phyloP scores from a whole-genome alignment of 164 flowering plant genomes.

The Vitis cinerea region DNA sequence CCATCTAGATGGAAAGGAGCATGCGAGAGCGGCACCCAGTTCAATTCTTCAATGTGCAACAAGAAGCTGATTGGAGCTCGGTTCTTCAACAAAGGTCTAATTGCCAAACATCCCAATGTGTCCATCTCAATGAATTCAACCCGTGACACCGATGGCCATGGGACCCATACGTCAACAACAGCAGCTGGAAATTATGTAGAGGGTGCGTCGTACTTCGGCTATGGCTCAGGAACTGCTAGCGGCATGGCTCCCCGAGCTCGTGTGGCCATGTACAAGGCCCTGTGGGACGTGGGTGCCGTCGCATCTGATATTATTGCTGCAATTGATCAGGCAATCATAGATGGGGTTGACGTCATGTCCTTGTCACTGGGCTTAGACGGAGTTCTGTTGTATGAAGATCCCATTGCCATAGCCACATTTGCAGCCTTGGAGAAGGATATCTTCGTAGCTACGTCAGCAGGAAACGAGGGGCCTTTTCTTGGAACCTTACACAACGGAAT shows the following conservation, averaged over 20 bases:
- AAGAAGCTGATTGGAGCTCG: slow-evolving; percentile 74
- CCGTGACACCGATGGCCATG: slow-evolving; percentile 70
- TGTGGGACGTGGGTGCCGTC: slow-evolving; percentile 41
- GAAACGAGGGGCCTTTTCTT: slow-evolving; percentile 60
- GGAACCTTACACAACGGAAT: slow-evolving; percentile 53
- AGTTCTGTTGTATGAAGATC: slow-evolving; percentile 45
- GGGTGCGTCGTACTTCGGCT: slow-evolving; percentile 55
- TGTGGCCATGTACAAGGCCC: slow-evolving; percentile 71
- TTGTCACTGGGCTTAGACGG: slow-evolving; percentile 53
- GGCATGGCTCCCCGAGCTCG: slow-evolving; percentile 68
- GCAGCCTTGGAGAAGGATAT: slow-evolving; percentile 61
- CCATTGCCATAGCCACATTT: slow-evolving; percentile 65
- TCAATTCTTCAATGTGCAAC: slow-evolving; percentile 65
- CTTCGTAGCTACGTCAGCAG: slow-evolving; percentile 66
- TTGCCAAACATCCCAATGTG: slow-evolving; percentile 33
- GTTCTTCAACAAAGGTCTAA: slow-evolving; percentile 58
- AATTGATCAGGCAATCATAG: slow-evolving; percentile 56
- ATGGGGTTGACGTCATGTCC: slow-evolving; percentile 66
- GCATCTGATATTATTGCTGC: slow-evolving; percentile 62
- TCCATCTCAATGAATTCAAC: slow-evolving; percentile 55
- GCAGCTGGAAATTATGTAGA: slow-evolving; percentile 57
- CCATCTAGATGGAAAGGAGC: slow-evolving; percentile 71
- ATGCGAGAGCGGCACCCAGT: slow-evolving; percentile 47
- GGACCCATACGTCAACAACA: slow-evolving; percentile 70
- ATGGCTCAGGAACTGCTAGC: slow-evolving; percentile 53